Percentiles rank a stretch among this genome's conserved stretches.
Evolutionary conservation across 1,284 basidiomycete species (phyloP).

Genomic region (Taiwanofungus camphoratus): DNA sequence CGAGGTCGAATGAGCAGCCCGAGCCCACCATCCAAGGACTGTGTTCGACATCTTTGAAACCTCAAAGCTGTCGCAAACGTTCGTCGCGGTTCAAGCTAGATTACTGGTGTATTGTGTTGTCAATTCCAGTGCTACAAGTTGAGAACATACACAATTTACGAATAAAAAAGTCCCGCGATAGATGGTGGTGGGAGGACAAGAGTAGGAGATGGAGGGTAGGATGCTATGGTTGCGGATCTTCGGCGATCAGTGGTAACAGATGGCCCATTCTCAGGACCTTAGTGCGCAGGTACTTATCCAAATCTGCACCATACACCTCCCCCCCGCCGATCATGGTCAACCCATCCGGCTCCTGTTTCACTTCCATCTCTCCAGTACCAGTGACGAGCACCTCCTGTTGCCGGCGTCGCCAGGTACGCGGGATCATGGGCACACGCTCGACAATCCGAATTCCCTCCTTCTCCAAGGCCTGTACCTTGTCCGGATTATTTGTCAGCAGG

Average conservation of each 20-base stretch:
- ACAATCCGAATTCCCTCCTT: conserved; percentile 77
- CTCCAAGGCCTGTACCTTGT: conserved; percentile 88
- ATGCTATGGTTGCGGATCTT: conserved; percentile 13
- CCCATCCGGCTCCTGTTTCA: conserved; percentile 57
- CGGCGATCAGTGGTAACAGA: conserved; percentile 60
- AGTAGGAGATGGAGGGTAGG: too few relatives aligned
- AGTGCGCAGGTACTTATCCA: conserved; percentile 94
- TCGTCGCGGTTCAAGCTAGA: too few relatives aligned
- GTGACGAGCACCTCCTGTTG: conserved; percentile 31
- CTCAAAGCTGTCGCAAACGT: too few relatives aligned
- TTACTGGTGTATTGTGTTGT: too few relatives aligned
- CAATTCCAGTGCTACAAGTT: too few relatives aligned
- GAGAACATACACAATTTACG: too few relatives aligned
- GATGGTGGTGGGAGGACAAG: too few relatives aligned
- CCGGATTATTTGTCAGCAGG: conserved; percentile 96
- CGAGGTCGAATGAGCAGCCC: too few relatives aligned
- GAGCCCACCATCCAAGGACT: too few relatives aligned
- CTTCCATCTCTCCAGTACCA: conserved; percentile 31
- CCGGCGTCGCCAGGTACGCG: conserved; percentile 74
- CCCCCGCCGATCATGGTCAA: conserved; percentile 84
- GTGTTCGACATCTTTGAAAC: too few relatives aligned
- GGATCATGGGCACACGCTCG: conserved; percentile 93
- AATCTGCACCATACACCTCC: conserved; percentile 76
- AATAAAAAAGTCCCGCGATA: background rate
- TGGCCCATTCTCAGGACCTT: conserved; percentile 98